These are phyloP conservation scores for Mollisiaceae sp. DNA, from an alignment of 2,329 filamentous ascomycete species.

Conservation along the genomic window DNA sequence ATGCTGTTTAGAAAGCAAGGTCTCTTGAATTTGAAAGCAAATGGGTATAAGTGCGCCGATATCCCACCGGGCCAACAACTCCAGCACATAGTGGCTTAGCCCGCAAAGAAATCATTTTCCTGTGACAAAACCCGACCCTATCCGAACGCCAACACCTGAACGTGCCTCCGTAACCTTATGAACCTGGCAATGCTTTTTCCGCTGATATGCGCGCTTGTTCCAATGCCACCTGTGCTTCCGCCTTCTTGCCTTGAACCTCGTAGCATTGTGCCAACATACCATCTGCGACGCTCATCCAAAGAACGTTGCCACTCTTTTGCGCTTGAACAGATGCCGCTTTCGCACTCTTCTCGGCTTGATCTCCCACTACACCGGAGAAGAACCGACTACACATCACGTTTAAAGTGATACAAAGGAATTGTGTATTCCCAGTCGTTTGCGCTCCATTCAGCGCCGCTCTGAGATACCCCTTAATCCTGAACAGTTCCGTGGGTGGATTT, in stretches of 20 bases:
- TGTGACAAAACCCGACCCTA: background rate
- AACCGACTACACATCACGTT: conserved; percentile 85
- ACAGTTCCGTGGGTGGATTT: conserved; percentile 67
- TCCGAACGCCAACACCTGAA: conserved; percentile 4
- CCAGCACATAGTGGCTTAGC: background rate
- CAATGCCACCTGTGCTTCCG: conserved; percentile 53
- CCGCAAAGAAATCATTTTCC: background rate
- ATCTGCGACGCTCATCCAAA: conserved; percentile 83
- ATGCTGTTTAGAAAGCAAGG: conserved; percentile 4
- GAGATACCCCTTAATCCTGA: conserved; percentile 79
- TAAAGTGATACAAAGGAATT: conserved; percentile 82
- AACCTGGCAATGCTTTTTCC: conserved; percentile 25
- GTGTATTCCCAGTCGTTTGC: conserved; percentile 72
- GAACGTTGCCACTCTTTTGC: conserved; percentile 69
- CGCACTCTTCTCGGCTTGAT: conserved; percentile 78
- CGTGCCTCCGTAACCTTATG: background rate
- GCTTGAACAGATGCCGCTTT: conserved; percentile 72
- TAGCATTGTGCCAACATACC: conserved; percentile 78
- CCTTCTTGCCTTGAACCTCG: conserved; percentile 70
- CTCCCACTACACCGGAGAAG: conserved; percentile 63
- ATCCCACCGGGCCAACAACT: conserved; percentile 19
- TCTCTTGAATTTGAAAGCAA: conserved; percentile 27
- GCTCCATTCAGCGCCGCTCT: conserved; percentile 73
- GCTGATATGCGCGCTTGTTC: conserved; percentile 48
- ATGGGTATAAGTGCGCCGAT: conserved; percentile 37